phyloP scores from a whole-genome alignment of 2,329 filamentous ascomycete genomes.

The Sphaceloma murrayae region DNA sequence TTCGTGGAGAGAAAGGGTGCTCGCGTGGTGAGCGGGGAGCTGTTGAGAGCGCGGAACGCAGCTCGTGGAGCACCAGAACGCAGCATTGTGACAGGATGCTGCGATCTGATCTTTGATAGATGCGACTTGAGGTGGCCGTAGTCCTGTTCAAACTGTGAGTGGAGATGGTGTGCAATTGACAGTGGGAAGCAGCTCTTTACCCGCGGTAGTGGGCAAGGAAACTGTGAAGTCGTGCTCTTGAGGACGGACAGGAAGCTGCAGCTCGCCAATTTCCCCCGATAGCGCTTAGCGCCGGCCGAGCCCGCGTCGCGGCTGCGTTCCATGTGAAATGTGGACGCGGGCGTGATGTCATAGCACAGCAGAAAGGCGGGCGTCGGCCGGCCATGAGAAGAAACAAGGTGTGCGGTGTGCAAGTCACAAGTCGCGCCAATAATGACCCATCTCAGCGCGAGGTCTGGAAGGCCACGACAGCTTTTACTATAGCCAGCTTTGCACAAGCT shows the following conservation, averaged over 20 bases:
- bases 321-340: too few relatives aligned
- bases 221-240: slow-evolving; percentile 1
- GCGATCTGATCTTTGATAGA: neutral
- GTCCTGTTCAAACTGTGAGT: neutral
- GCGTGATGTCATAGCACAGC: too few relatives aligned
- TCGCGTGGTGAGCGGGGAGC: slow-evolving; percentile 24
- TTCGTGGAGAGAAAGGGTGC: slow-evolving; percentile 19
- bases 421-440: too few relatives aligned
- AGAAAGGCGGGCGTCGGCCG: too few relatives aligned
- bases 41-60: slow-evolving; percentile 32
- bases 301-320: slow-evolving; percentile 12
- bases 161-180: neutral
- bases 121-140: neutral
- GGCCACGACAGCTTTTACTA: neutral
- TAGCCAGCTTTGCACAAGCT: neutral
- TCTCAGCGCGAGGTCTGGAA: neutral
- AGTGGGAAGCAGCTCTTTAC: neutral
- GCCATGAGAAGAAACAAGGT: slow-evolving; percentile 14
- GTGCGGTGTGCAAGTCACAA: slow-evolving; percentile 12
- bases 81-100: slow-evolving; percentile 30
- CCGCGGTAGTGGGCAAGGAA: neutral
- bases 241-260: too few relatives aligned
- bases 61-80: slow-evolving; percentile 37
- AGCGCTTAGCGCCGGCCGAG: too few relatives aligned
- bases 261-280: slow-evolving; percentile 3